A percentile compares a stretch with the other conserved stretches of the same genome.
phyloP scores from a whole-genome alignment of 805 yeast species.

The Pichia paraexigua region DNA sequence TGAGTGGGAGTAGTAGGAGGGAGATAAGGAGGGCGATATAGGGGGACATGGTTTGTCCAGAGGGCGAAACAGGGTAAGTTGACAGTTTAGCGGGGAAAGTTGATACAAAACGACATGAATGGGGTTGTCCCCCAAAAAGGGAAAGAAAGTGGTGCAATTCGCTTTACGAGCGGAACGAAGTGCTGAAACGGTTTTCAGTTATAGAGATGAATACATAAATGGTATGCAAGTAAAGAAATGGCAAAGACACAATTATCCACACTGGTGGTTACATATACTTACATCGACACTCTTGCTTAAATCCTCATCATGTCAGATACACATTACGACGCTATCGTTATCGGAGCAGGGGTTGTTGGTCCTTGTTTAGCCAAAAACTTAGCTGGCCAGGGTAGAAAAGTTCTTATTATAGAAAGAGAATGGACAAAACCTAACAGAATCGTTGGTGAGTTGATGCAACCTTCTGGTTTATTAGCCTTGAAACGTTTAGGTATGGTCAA shows the following conservation, averaged over 20 bases:
- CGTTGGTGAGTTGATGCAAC: slow-evolving; percentile 96
- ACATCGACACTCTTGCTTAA: too few species aligned
- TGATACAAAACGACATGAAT: too few species aligned
- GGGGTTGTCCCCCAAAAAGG: not conserved
- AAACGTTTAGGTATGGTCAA: slow-evolving; percentile 74
- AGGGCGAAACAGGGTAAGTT: too few species aligned
- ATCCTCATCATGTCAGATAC: not conserved
- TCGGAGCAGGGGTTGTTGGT: slow-evolving; percentile 99
- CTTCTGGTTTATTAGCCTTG: slow-evolving; percentile 87
- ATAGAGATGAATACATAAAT: too few species aligned
- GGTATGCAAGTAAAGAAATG: too few species aligned
- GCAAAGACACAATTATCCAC: not conserved
- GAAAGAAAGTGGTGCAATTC: not conserved
- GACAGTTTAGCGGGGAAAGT: not conserved
- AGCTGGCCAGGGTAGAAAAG: slow-evolving; percentile 84
- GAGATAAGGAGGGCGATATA: not conserved
- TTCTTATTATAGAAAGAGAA: slow-evolving; percentile 75
- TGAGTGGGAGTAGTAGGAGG: not conserved
- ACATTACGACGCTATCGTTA: slow-evolving; percentile 71
- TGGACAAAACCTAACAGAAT: slow-evolving; percentile 92
- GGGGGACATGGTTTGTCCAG: too few species aligned
- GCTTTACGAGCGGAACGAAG: not conserved
- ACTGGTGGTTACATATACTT: too few species aligned
- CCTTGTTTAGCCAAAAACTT: slow-evolving; percentile 86
- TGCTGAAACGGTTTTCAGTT: not conserved